Evolutionary conservation across 2,329 filamentous ascomycete genomes (phyloP), one percentile per base, ranked within the genome.

Genomic region (Colletotrichum liaoningense): DNA sequence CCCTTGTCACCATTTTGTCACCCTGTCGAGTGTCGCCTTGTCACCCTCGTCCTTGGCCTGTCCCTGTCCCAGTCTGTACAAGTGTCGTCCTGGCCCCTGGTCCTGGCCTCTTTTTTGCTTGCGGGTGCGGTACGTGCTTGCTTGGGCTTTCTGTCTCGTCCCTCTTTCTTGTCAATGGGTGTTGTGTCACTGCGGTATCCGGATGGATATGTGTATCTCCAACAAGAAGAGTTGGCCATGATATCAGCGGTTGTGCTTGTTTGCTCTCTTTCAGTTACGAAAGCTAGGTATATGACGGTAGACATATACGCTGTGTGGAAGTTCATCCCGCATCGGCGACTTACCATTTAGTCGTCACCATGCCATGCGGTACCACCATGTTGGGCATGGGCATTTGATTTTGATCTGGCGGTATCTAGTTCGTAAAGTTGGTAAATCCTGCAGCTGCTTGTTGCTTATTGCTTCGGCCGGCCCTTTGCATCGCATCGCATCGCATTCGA

Each of bases 321-420:
- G 38, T 33, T 33, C 58, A 24, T 22, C 8, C 30, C 19, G 58
- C 35, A 46, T 46, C 35, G 42, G 22, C 16, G 35, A 24, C 58
- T 24, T 46, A 26, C 14, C 52, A 42, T 52, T 64, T 38, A 60
- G n/a, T 67, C 63, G 57, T 71, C 57, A 71, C 69, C 60, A 56
- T 71, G 46, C 69, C 60, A 56, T 71, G 46, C 68, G 63, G 30
- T 71, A 42, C 67, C 49, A 33, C 46, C 26, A 63, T 63, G 60
- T 38, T 38, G 55, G 30, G 30, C 35, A 35, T 38, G 55, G 30
- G 30, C 35, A 35, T 55, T 38, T 33, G 38, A 11, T 57, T 67
- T 46, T 16, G 60, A 7, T 35, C 60, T 26, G 35, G 58, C 19
- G 26, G 59, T 22, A 24, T 60, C 6, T 56, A 26, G 22, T 60